Evolutionary conservation across 2,329 filamentous ascomycete genomes (phyloP), one percentile per base, ranked within the genome.

Genomic region (Chaetomium sp.): DNA sequence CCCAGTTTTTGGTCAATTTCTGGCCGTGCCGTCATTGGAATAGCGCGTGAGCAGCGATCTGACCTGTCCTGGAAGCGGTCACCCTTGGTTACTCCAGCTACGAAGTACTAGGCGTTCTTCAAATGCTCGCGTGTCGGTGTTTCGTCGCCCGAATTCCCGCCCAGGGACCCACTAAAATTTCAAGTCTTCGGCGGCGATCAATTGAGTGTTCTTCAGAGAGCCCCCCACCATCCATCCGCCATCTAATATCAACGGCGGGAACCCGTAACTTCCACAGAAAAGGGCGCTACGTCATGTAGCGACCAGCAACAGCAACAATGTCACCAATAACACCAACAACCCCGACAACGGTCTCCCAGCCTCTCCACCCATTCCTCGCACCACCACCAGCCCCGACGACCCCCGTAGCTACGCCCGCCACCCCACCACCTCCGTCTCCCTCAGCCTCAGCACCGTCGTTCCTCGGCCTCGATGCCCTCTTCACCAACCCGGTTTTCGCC

Each of bases 401-500:
- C 53, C 31, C 55, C 31, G 10, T 38, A 42, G 12, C 35, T 10
- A 42, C 38, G 5, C 38, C 16, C 38, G 38, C 4, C 38, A 8
- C 49, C 63, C 21, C 56, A 27, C n/a, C 54, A 6, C 35, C 31
- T 19, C 10, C 63, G 27, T 55, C 58, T 27, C 51, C 49, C 49
- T 60, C 70, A 4, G 42, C 68, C 4, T 47, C 69, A 13, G n/a
- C 68, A 38, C 51, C 69, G 13, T 69, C 72, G 13, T 65, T 68
- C 51, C 68, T 85, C 60, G 79, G 81, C 70, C 76, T 88, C 75
- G 82, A 87, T 81, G 80, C 79, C 25, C 82, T 89, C 57, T 84
- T 87, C 74, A 82, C 85, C 51, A 89, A 89, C 70, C 87, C 87
- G 13, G 80, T 87, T 55, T 87, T 87, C 72, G 85, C 85, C 12